Base-by-base conservation (phyloP, 2,329 filamentous ascomycete genomes). In the Aureobasidium sp. region DNA sequence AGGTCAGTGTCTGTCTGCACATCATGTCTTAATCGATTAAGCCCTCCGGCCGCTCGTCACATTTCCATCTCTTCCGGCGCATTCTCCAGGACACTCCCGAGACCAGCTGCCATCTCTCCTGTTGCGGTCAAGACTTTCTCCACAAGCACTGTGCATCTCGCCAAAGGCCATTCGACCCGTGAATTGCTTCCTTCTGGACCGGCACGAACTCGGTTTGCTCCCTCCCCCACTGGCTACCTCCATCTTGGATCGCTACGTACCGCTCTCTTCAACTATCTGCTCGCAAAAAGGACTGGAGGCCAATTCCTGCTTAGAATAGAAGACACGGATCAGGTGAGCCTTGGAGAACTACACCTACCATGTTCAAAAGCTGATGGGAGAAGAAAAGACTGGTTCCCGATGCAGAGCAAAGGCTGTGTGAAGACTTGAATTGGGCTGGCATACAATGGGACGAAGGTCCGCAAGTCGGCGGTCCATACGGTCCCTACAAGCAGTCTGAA, bases 391-490 rank as follows among this genome's bases (percentile, higher is more conserved):
- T 93, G 9, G 85, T 97, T 5, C 76, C 80, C 0, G 91, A 88
- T 70, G 91, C 94, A 1, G 91, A 97, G 72, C 74, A 86, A 63
- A 83, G 86, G 61, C 76, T 99, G 3, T 89, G 88, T 66, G 78
- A 88, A 62, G 93, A 97, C 71, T 75, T 99, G 59, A 80, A 81
- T 76, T 99, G 94, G 94, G 89, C 91, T 21, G 91, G 92, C 0
- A 77, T 99, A 36, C 78, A 87, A 59, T 99, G 93, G 93, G 92
- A 97, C 74, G 95, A 99, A 84, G 92, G 87, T 3, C 94, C 94
- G 4, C 83, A 89, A 68, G 81, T 90, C 42, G 90, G 88, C 41
- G 93, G 94, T 0, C 84, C 85, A 0, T 89, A 88, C 70, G 91
- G 91, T 2, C 91, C 94, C 0, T 99, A 96, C 74, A 84, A 84